Evolutionary conservation across 148 eudicot genomes (phyloP).

Genomic region (Rhododendron vialii): DNA sequence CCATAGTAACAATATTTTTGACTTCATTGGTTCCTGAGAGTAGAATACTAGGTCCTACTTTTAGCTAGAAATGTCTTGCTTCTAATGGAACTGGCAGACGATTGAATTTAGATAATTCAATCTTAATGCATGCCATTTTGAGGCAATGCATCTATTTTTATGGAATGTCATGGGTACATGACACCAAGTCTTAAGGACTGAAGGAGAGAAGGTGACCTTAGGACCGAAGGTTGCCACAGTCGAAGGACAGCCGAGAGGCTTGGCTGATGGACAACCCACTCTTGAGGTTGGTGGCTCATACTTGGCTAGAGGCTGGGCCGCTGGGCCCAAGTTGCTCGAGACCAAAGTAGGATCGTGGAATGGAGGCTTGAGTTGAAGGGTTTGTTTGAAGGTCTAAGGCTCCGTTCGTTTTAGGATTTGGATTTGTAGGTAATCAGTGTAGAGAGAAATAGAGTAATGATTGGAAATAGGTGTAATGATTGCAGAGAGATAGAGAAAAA

Average conservation of each 20-base stretch:
- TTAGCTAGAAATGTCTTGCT: background rate
- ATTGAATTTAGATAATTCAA: conserved; percentile 1
- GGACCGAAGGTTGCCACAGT: background rate
- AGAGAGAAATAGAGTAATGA: too few relatives aligned
- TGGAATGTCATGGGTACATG: background rate
- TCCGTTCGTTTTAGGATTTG: too few relatives aligned
- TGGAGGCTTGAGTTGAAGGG: background rate
- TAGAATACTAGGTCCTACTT: background rate
- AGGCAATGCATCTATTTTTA: conserved; percentile 3
- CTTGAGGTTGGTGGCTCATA: background rate
- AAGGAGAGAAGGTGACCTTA: background rate
- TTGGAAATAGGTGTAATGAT: too few relatives aligned
- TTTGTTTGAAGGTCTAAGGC: background rate
- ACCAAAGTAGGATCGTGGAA: background rate
- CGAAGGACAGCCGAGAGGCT: background rate
- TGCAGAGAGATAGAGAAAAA: too few relatives aligned
- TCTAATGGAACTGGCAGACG: background rate
- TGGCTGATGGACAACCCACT: background rate
- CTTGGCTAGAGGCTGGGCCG: background rate
- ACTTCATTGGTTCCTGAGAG: background rate
- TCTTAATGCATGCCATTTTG: background rate
- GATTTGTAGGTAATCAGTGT: too few relatives aligned
- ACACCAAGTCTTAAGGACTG: background rate
- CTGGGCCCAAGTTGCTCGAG: background rate
- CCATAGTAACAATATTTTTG: background rate